phyloP scores from a whole-genome alignment of 1,284 basidiomycete genomes.

The Chondrostereum purpureum region DNA sequence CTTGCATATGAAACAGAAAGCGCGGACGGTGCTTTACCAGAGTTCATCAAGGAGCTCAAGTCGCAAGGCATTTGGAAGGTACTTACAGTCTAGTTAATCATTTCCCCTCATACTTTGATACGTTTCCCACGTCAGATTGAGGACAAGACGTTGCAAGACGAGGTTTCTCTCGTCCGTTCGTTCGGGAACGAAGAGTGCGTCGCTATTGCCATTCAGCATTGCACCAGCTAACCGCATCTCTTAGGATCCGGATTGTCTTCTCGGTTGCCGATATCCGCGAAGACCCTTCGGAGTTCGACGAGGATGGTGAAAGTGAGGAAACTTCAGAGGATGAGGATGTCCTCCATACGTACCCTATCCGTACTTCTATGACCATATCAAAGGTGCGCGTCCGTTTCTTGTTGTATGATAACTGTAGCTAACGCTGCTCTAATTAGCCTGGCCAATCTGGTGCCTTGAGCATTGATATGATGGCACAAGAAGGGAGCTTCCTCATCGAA shows the following conservation, averaged over 20 bases:
- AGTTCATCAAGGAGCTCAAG: conserved; percentile 77
- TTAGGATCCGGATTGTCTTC: conserved; percentile 75
- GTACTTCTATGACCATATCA: conserved; percentile 76
- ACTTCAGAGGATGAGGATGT: conserved; percentile 35
- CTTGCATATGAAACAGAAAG: conserved; percentile 79
- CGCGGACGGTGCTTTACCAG: conserved; percentile 46
- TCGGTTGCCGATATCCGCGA: conserved; percentile 70
- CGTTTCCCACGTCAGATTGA: conserved; percentile 46
- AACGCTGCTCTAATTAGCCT: conserved; percentile 23
- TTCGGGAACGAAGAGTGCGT: conserved; percentile 90
- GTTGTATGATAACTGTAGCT: conserved; percentile 7
- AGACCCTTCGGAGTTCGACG: conserved; percentile 27
- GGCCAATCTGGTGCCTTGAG: conserved; percentile 60
- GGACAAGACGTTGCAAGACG: conserved; percentile 73
- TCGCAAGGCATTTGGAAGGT: conserved; percentile 74
- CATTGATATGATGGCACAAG: conserved; percentile 77
- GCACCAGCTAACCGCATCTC: conserved; percentile 3
- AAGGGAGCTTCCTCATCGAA: conserved; percentile 82
- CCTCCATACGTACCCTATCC: conserved; percentile 58
- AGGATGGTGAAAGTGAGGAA: conserved; percentile 27
- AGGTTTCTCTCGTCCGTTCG: conserved; percentile 73
- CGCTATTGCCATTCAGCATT: background rate
- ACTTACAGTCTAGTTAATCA: conserved; percentile 15
- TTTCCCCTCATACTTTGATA: conserved; percentile 4
- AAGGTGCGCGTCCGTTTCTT: conserved; percentile 46